Conservation (phyloP, 257 asterid species). For the Plantago major region DNA sequence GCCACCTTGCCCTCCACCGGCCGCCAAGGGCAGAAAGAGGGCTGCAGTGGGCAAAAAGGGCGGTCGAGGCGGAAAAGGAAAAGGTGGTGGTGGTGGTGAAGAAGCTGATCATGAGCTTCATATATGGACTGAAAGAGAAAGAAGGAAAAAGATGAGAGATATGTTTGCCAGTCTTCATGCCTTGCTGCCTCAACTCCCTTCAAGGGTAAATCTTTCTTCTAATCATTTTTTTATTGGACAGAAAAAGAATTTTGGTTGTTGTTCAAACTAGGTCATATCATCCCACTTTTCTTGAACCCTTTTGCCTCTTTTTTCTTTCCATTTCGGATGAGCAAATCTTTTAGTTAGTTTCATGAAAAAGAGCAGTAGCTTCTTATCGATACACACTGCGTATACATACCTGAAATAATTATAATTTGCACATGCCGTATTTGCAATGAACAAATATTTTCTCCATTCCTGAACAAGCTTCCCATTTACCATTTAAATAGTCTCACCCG, state of each 20-base stretch:
- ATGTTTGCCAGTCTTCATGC: conserved; percentile 71
- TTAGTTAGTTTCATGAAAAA: conserved; percentile 30
- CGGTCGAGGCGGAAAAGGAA: conserved; percentile 6
- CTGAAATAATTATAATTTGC: background rate
- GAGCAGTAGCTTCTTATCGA: conserved; percentile 8
- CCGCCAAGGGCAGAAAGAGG: conserved; percentile 24
- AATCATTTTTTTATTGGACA: background rate
- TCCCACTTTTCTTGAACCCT: background rate
- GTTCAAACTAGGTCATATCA: no score
- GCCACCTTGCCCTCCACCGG: background rate
- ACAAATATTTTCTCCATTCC: background rate
- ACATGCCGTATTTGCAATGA: no score
- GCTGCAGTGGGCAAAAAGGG: background rate
- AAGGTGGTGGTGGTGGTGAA: conserved; percentile 24
- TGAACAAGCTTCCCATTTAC: background rate
- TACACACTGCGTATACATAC: background rate
- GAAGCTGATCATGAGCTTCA: conserved; percentile 62
- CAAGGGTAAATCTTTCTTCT: conserved; percentile 41
- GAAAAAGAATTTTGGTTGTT: background rate
- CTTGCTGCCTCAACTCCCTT: conserved; percentile 78
- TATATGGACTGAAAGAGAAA: conserved; percentile 76
- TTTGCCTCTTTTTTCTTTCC: background rate
- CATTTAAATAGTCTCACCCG: no score
- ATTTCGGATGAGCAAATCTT: conserved; percentile 4
- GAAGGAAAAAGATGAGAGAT: conserved; percentile 84